Evolutionary conservation across 495 filamentous ascomycete genomes (phyloP).

Genomic region (Xanthoparmelia taractica): DNA sequence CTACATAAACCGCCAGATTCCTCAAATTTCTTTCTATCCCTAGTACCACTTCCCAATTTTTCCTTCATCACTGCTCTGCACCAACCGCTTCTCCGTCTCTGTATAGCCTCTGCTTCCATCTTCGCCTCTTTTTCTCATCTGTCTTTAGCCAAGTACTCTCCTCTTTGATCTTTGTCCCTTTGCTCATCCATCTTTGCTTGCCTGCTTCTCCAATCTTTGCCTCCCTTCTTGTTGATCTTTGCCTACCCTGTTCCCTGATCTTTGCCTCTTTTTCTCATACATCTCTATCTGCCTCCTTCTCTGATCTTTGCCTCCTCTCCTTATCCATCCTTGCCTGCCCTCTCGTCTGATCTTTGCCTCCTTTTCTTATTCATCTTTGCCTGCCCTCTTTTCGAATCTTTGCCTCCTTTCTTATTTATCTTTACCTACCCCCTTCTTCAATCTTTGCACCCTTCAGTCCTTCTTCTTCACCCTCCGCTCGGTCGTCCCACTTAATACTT

Average conservation of each 20-base stretch:
- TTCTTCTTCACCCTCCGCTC: neutral
- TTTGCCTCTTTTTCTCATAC: no score
- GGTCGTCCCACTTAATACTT: neutral
- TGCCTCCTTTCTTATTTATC: neutral
- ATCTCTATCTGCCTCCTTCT: neutral
- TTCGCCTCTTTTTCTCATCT: no score
- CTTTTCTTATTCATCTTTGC: neutral
- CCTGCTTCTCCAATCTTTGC: neutral
- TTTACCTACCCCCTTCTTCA: neutral
- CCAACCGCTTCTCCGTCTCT: neutral
- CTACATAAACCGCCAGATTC: neutral
- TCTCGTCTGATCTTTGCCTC: neutral
- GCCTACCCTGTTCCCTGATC: no score
- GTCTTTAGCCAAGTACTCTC: no score
- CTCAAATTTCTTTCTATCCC: neutral
- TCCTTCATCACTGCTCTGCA: neutral
- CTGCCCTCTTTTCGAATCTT: neutral
- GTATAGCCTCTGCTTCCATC: neutral
- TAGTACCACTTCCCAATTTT: neutral
- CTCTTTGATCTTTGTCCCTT: no score
- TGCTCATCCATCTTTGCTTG: neutral
- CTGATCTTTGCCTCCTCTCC: no score
- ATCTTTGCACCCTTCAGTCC: neutral
- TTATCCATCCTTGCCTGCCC: no score
- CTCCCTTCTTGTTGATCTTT: no score